Percentiles rank a stretch among this genome's conserved stretches.
Evolutionary conservation across 2,329 filamentous ascomycete species (phyloP).

Genomic region (Venturia asperata): DNA sequence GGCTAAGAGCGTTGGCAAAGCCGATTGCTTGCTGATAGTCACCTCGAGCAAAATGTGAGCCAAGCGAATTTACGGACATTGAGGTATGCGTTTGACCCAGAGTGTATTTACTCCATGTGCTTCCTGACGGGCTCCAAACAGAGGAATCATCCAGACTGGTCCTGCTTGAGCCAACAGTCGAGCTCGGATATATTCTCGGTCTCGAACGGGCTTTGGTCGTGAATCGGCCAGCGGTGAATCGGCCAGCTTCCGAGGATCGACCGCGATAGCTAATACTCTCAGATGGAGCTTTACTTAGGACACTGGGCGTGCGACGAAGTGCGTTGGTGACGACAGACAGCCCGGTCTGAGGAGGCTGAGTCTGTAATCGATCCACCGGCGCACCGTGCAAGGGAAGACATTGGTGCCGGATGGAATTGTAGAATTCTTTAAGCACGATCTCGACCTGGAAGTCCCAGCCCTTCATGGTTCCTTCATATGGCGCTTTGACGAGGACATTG

Average conservation of each 20-base stretch:
- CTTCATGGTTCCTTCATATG: conserved; percentile 66
- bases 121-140: conserved; percentile 82
- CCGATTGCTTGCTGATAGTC: conserved; percentile 96
- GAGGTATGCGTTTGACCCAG: conserved; percentile 84
- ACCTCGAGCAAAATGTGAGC: conserved; percentile 63
- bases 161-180: conserved; percentile 72
- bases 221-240: conserved; percentile 63
- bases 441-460: conserved; percentile 89
- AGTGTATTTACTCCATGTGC: conserved; percentile 91
- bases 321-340: conserved; percentile 65
- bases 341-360: conserved; percentile 47
- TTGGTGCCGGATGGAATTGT: conserved; percentile 78
- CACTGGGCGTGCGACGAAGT: conserved; percentile 80
- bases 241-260: conserved; percentile 55
- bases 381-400: conserved; percentile 80
- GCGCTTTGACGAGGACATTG: conserved; percentile 69
- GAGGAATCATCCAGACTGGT: conserved; percentile 92
- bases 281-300: conserved; percentile 86
- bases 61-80: conserved; percentile 85
- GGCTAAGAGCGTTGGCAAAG: conserved; percentile 91
- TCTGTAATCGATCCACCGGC: conserved; percentile 28
- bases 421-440: conserved; percentile 84
- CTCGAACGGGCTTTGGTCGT: conserved; percentile 79
- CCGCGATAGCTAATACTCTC: conserved; percentile 69
- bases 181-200: conserved; percentile 65